Evolutionary conservation across 768 basidiomycete species (phyloP).

Genomic region (Sistotremastrum niveocremeum): DNA sequence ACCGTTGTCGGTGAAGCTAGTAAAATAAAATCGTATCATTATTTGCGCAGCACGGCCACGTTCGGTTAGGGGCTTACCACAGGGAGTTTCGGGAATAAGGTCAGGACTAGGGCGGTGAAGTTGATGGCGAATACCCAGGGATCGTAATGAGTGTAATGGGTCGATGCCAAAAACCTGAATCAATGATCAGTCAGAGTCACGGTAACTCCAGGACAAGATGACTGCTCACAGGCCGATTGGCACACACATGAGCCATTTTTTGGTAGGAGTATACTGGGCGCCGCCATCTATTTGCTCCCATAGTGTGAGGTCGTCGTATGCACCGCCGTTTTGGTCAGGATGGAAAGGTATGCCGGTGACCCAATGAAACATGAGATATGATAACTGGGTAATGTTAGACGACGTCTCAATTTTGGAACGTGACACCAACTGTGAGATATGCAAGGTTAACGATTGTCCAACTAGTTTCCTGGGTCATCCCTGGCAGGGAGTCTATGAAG

Average conservation of each 20-base stretch:
- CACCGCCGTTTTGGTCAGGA: slow-evolving; percentile 74
- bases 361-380: slow-evolving; percentile 98
- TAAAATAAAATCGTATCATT: background rate
- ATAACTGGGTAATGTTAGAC: slow-evolving; percentile 39
- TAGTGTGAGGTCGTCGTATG: slow-evolving; percentile 92
- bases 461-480: slow-evolving; percentile 85
- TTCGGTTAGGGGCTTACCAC: slow-evolving; percentile 37
- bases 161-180: slow-evolving; percentile 83
- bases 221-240: slow-evolving; percentile 74
- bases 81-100: slow-evolving; percentile 92
- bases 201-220: background rate
- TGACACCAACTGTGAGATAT: slow-evolving; percentile 72
- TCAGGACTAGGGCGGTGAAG: slow-evolving; percentile 59
- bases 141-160: slow-evolving; percentile 96
- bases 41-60: background rate
- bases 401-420: background rate
- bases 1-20: slow-evolving; percentile 71
- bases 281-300: slow-evolving; percentile 99
- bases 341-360: slow-evolving; percentile 96
- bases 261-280: slow-evolving; percentile 95
- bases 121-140: slow-evolving; percentile 90
- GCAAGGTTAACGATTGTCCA: slow-evolving; percentile 90
- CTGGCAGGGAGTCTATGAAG: slow-evolving; percentile 85
- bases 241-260: slow-evolving; percentile 88
- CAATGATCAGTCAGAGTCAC: slow-evolving; percentile 4